Evolutionary conservation across 2,329 filamentous ascomycete genomes (phyloP).

Genomic region (Aspergillus versicolor): DNA sequence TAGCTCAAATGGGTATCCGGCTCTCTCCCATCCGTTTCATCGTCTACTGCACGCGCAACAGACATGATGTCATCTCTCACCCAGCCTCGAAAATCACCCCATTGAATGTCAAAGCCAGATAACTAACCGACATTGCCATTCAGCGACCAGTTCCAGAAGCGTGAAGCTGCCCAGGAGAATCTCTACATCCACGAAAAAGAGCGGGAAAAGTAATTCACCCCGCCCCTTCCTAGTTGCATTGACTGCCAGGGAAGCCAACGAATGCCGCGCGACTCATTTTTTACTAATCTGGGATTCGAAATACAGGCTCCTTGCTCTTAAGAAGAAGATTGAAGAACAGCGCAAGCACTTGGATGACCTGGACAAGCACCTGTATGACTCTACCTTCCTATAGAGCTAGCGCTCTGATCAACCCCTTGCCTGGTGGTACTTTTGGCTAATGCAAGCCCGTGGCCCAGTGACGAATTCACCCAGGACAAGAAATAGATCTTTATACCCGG

Average conservation of each 20-base stretch:
- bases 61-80: slow-evolving; percentile 19
- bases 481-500: slow-evolving; percentile 28
- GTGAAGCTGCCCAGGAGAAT: slow-evolving; percentile 84
- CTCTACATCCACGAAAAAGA: slow-evolving; percentile 83
- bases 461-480: slow-evolving; percentile 72
- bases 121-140: slow-evolving; percentile 7
- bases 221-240: background rate
- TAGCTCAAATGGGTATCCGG: background rate
- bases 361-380: slow-evolving; percentile 77
- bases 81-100: background rate
- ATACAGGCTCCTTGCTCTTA: slow-evolving; percentile 64
- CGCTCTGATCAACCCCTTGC: background rate
- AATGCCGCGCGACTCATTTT: background rate
- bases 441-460: slow-evolving; percentile 49
- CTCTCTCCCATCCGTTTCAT: background rate
- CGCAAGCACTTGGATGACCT: slow-evolving; percentile 81
- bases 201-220: slow-evolving; percentile 67
- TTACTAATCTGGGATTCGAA: slow-evolving; percentile 23
- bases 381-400: background rate
- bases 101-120: background rate
- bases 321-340: slow-evolving; percentile 69
- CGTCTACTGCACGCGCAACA: background rate
- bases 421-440: background rate
- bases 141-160: slow-evolving; percentile 89
- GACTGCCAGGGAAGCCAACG: background rate